These are phyloP conservation scores for Cyberlindnera nakhonratchasimensis DNA, from an alignment of 805 yeast genomes.

Conservation along the genomic window DNA sequence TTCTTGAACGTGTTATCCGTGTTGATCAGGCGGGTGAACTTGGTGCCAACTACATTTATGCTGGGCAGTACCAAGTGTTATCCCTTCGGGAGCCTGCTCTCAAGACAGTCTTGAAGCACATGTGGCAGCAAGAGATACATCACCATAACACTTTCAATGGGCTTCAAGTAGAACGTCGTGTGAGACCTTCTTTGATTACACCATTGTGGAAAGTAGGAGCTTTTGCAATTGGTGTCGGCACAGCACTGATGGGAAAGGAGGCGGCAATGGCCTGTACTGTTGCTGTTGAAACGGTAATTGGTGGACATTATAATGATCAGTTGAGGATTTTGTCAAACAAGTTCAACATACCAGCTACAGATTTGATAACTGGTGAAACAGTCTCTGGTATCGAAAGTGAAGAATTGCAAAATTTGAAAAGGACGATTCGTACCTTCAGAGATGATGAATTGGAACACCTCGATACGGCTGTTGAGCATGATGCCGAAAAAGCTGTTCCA, in stretches of 20 bases:
- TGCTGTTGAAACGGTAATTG: conserved; percentile 97
- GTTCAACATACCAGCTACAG: conserved; percentile 44
- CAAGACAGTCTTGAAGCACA: conserved; percentile 78
- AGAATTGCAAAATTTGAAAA: conserved; percentile 56
- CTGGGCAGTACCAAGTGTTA: conserved; percentile 82
- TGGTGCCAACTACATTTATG: conserved; percentile 91
- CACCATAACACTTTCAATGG: conserved; percentile 84
- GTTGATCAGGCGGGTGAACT: conserved; percentile 98
- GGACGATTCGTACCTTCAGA: conserved; percentile 69
- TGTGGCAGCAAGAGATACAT: conserved; percentile 98
- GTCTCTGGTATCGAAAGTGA: conserved; percentile 36
- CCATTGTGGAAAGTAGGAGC: conserved; percentile 96
- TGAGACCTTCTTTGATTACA: conserved; percentile 86
- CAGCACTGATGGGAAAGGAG: conserved; percentile 84
- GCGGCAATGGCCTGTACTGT: conserved; percentile 99
- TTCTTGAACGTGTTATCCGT: conserved; percentile 68
- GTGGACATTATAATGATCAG: conserved; percentile 92
- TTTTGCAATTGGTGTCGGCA: conserved; percentile 75
- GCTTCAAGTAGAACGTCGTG: conserved; percentile 71
- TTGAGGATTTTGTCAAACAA: conserved; percentile 71
- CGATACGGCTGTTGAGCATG: conserved; percentile 88
- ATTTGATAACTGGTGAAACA: conserved; percentile 27
- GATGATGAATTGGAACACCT: conserved; percentile 95
- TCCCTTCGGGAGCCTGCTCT: conserved; percentile 68
- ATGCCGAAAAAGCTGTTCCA: conserved; percentile 90